These are phyloP conservation scores for Carex arenaria DNA, from an alignment of 202 grass and related monocot species.

Conservation along the genomic window DNA sequence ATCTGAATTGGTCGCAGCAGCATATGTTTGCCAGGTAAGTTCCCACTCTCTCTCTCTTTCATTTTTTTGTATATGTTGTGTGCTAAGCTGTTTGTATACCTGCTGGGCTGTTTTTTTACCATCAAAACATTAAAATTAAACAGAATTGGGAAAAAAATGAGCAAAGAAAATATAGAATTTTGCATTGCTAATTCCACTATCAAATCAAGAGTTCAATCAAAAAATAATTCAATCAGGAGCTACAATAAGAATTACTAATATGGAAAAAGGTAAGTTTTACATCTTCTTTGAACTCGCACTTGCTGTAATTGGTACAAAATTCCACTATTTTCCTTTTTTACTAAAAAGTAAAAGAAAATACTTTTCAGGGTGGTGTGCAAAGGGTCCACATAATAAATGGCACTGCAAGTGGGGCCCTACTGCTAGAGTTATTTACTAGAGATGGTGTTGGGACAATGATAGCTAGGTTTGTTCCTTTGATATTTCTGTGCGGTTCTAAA, in stretches of 20 bases:
- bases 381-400: constrained; percentile 95
- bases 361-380: constrained; percentile 78
- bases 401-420: constrained; percentile 57
- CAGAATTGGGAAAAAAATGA: background rate
- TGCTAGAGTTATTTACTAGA: constrained; percentile 95
- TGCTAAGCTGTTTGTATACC: background rate
- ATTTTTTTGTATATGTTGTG: constrained; percentile 13
- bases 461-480: constrained; percentile 49
- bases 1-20: constrained; percentile 78
- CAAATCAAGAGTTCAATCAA: background rate
- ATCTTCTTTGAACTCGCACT: background rate
- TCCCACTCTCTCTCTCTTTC: constrained; percentile 13
- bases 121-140: background rate
- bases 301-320: background rate
- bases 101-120: background rate
- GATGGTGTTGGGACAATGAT: constrained; percentile 95
- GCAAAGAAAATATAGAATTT: background rate
- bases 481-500: constrained; percentile 10
- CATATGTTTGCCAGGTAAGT: constrained; percentile 81
- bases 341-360: background rate
- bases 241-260: background rate
- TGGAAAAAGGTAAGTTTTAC: background rate
- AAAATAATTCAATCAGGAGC: background rate
- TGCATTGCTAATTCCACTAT: background rate
- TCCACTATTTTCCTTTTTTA: background rate